Evolutionary conservation across 345 rosid species (phyloP).

Genomic region (Anastatica hierochuntica): DNA sequence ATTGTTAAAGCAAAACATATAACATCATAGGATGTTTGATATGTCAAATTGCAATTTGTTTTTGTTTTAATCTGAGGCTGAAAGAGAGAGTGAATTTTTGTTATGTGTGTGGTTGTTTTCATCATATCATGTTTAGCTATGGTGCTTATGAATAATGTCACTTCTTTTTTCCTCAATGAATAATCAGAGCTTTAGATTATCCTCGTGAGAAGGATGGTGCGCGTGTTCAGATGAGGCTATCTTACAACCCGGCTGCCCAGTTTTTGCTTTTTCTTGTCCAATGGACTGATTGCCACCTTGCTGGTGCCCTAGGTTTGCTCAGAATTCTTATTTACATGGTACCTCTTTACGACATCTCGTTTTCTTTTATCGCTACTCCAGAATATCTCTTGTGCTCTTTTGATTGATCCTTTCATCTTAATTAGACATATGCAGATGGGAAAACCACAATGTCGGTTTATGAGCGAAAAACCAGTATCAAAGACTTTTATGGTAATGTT

Average conservation of each 20-base stretch:
- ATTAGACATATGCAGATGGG: constrained; percentile 72
- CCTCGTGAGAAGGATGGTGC: constrained; percentile 84
- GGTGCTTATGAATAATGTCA: background rate
- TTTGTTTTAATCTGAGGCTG: no score
- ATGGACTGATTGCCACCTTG: constrained; percentile 93
- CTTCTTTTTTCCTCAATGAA: background rate
- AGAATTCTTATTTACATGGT: constrained; percentile 86
- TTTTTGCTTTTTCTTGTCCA: constrained; percentile 88
- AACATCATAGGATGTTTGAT: no score
- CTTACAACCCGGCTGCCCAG: constrained; percentile 85
- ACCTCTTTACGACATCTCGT: background rate
- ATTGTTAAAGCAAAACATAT: no score
- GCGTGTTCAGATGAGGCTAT: constrained; percentile 85
- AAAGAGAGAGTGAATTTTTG: background rate
- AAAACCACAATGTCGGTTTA: constrained; percentile 84
- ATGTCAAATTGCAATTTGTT: no score
- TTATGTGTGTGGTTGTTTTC: background rate
- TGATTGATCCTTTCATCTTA: constrained; percentile 4
- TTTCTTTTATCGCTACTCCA: background rate
- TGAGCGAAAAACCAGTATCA: constrained; percentile 75
- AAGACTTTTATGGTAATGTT: constrained; percentile 66
- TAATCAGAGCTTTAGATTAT: constrained; percentile 72
- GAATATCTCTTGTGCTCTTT: background rate
- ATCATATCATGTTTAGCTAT: background rate
- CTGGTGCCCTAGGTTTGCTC: constrained; percentile 87